Evolutionary conservation across 805 yeast species (phyloP).

Genomic region (Lachancea lanzarotensis): DNA sequence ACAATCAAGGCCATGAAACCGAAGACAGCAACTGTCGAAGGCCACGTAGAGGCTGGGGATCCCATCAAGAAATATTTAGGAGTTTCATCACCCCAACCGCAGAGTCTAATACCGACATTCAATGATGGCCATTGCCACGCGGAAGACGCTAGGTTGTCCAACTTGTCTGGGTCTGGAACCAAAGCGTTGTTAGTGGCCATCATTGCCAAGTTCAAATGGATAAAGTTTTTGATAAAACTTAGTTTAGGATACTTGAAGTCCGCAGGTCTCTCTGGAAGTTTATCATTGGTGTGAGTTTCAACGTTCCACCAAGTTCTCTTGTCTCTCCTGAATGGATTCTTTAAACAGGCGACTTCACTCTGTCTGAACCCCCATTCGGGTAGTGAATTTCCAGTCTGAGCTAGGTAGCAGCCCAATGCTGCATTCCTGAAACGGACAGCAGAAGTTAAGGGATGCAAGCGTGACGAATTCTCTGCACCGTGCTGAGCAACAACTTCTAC

Average conservation of each 20-base stretch:
- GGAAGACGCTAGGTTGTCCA: constrained; percentile 62
- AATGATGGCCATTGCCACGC: constrained; percentile 91
- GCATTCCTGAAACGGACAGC: constrained; percentile 62
- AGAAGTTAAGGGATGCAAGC: constrained; percentile 70
- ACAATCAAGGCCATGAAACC: constrained; percentile 45
- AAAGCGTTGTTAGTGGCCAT: constrained; percentile 90
- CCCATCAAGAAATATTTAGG: constrained; percentile 67
- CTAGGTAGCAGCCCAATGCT: constrained; percentile 64
- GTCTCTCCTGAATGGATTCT: constrained; percentile 61
- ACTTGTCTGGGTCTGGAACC: constrained; percentile 69
- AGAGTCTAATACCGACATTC: constrained; percentile 67
- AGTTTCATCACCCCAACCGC: constrained; percentile 64
- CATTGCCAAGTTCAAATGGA: constrained; percentile 76
- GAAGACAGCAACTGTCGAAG: constrained; percentile 56
- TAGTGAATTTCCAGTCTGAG: constrained; percentile 60
- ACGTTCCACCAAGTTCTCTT: constrained; percentile 89
- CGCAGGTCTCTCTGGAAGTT: constrained; percentile 48
- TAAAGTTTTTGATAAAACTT: constrained; percentile 67
- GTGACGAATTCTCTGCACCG: constrained; percentile 42
- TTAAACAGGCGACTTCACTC: constrained; percentile 67
- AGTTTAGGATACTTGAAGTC: constrained; percentile 54
- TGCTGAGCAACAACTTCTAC: constrained; percentile 70
- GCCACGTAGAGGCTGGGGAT: constrained; percentile 74
- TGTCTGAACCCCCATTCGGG: constrained; percentile 86
- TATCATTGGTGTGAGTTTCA: constrained; percentile 58